Base-by-base conservation (phyloP, 306 rosid species). In the Sphenostylis stenocarpa region DNA sequence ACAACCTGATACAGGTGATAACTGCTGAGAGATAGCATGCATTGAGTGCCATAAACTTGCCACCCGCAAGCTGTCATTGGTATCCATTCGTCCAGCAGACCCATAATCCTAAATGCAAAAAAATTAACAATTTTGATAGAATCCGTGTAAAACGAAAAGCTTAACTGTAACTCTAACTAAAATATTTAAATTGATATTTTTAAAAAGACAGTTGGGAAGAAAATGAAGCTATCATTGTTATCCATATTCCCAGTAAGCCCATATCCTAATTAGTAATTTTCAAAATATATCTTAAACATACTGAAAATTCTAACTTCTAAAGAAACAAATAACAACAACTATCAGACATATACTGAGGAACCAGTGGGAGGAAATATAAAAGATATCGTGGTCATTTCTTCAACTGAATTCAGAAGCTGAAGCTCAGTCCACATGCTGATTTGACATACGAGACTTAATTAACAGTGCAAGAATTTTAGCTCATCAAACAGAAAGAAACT, bases 31-130 rank as follows among this genome's bases (percentile, higher is more conserved):
- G 78, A 95, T 95, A 67, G 98, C 97, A 51, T 95, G 97, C 98
- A 94, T 94, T 49, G 97, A 94, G 67, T 94, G 97, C 98, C 97
- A 94, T 73, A 95, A 87, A 82, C 97, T 95, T 13, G 97, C 98
- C 78, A 95, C 96, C 73, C 98, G 75, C 88, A 95, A 86, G 84
- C 91, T 94, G 73, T 94, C 97, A 61, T 94, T 94, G 11, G 97
- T 92, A 84, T 94, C 98, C 97, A 92, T 94, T 68, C 98, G 67
- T 75, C 92, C 94, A 57, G 93, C 77, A 51, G 96, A 89, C 16
- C 98, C 96, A 80, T 93, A 93, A 72, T 90, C 98, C 96, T 93
- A 51, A 34, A 39, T 15, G 11, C 60, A 67, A 12, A 56, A 55
- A 70, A 45, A 61, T 29, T 21, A 8, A 53, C 60, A 75, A 21